Conservation (phyloP, 1,284 basidiomycete species). For the Heliocybe sulcata region DNA sequence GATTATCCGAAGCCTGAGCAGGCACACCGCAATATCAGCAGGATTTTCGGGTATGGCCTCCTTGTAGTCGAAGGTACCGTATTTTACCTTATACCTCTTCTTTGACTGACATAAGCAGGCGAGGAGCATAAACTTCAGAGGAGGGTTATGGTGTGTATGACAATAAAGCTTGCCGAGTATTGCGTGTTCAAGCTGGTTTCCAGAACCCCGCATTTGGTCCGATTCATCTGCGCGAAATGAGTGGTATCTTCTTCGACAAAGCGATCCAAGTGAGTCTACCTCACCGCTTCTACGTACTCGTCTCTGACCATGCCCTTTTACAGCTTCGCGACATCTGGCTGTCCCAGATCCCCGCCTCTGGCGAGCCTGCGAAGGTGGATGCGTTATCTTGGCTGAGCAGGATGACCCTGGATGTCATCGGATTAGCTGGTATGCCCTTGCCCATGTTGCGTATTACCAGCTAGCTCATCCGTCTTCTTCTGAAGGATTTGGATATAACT, state of each 20-base stretch:
- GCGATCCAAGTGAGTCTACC: constrained; percentile 17
- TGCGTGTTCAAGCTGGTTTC: background rate
- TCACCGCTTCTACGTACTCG: background rate
- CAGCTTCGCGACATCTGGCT: constrained; percentile 16
- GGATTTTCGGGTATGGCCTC: constrained; percentile 35
- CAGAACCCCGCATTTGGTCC: constrained; percentile 28
- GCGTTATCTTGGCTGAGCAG: constrained; percentile 31
- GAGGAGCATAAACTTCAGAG: constrained; percentile 33
- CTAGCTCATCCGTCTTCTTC: background rate
- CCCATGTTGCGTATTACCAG: background rate
- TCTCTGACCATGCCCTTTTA: background rate
- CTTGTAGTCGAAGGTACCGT: constrained; percentile 37
- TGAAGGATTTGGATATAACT: constrained; percentile 13
- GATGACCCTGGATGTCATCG: constrained; percentile 41
- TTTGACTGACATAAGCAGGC: constrained; percentile 8
- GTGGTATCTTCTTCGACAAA: constrained; percentile 24
- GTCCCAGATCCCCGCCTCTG: constrained; percentile 1
- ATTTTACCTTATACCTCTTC: too few relatives aligned
- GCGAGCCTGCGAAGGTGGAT: constrained; percentile 18
- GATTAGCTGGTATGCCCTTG: constrained; percentile 27
- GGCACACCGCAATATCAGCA: constrained; percentile 26
- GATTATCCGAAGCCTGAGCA: constrained; percentile 39
- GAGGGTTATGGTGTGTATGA: constrained; percentile 22
- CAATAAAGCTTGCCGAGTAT: background rate
- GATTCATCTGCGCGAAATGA: constrained; percentile 24